Percentiles rank a stretch among this genome's conserved stretches.
Evolutionary conservation across 495 filamentous ascomycete species (phyloP).

Genomic region (Haplographium delicatum): DNA sequence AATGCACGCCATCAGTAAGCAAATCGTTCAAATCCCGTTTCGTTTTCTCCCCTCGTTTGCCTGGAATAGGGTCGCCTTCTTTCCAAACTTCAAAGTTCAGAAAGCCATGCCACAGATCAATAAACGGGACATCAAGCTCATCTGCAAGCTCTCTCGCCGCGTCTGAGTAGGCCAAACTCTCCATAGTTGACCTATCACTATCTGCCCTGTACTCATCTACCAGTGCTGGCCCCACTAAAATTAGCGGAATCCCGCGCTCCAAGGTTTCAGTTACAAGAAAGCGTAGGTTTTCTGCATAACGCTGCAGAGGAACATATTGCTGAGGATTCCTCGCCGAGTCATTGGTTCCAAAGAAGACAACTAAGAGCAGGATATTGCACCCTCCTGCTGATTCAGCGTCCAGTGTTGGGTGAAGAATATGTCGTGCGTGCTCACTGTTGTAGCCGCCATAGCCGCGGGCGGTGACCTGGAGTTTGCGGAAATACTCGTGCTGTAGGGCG

Average conservation of each 20-base stretch:
- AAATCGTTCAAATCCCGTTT: conserved; percentile 32
- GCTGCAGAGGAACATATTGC: conserved; percentile 52
- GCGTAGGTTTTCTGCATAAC: conserved; percentile 52
- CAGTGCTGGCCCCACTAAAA: conserved; percentile 60
- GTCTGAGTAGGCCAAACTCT: conserved; percentile 44
- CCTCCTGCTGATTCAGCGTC: conserved; percentile 31
- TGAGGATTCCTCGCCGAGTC: conserved; percentile 52
- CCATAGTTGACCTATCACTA: conserved; percentile 32
- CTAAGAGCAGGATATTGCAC: conserved; percentile 53
- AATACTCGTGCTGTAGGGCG: conserved; percentile 56
- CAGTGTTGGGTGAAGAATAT: conserved; percentile 42
- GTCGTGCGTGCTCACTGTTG: conserved; percentile 52
- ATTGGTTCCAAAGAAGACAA: conserved; percentile 67
- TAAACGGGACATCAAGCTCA: conserved; percentile 46
- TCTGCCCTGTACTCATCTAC: conserved; percentile 55
- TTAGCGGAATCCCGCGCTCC: conserved; percentile 46
- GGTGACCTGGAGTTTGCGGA: conserved; percentile 58
- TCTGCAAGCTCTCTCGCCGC: conserved; percentile 48
- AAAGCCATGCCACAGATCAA: conserved; percentile 58
- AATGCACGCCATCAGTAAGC: conserved; percentile 50
- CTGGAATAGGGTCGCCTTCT: conserved; percentile 44
- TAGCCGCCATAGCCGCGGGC: conserved; percentile 66
- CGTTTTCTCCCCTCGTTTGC: conserved; percentile 41
- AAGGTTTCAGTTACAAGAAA: conserved; percentile 50
- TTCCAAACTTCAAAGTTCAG: conserved; percentile 51